Evolutionary conservation across 352 stramenopile genomes (phyloP).

Genomic region (Globisporangium orthogonon): DNA sequence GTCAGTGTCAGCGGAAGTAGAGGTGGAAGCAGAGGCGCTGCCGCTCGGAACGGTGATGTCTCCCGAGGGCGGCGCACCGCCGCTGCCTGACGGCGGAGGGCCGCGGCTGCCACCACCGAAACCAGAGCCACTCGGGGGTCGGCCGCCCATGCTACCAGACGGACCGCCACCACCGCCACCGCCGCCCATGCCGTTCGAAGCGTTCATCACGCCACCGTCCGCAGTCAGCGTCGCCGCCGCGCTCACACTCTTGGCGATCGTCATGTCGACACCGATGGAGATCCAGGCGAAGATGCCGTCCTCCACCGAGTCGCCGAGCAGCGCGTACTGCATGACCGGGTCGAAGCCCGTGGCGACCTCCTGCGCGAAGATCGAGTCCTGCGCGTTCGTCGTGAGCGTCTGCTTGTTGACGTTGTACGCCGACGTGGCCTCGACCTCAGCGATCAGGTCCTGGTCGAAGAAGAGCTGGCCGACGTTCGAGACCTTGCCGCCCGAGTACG

Average conservation of each 20-base stretch:
- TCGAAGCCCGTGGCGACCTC: too few relatives aligned
- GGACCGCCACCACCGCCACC: too few relatives aligned
- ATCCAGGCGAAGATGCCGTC: constrained; percentile 22
- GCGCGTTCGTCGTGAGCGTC: constrained; percentile 11
- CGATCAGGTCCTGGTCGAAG: constrained; percentile 9
- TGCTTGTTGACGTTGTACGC: constrained; percentile 9
- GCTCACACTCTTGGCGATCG: too few relatives aligned
- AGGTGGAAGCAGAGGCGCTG: too few relatives aligned
- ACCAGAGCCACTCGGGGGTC: too few relatives aligned
- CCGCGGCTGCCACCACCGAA: too few relatives aligned
- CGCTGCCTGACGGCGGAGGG: too few relatives aligned
- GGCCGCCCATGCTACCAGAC: too few relatives aligned
- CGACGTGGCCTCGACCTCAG: constrained; percentile 2
- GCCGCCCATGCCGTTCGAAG: too few relatives aligned
- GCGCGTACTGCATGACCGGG: constrained; percentile 12
- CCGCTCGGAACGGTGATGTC: too few relatives aligned
- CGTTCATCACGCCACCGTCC: background rate
- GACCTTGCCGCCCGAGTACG: constrained; percentile 8
- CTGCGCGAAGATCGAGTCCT: constrained; percentile 10
- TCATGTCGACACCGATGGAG: constrained; percentile 14
- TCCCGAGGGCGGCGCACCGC: too few relatives aligned
- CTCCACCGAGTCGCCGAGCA: constrained; percentile 13
- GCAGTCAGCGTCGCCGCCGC: constrained; percentile 1
- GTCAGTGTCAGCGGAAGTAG: too few relatives aligned
- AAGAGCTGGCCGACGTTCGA: constrained; percentile 13